Conservation (phyloP, 768 basidiomycete species). For the Stropharia rugosoannulata region DNA sequence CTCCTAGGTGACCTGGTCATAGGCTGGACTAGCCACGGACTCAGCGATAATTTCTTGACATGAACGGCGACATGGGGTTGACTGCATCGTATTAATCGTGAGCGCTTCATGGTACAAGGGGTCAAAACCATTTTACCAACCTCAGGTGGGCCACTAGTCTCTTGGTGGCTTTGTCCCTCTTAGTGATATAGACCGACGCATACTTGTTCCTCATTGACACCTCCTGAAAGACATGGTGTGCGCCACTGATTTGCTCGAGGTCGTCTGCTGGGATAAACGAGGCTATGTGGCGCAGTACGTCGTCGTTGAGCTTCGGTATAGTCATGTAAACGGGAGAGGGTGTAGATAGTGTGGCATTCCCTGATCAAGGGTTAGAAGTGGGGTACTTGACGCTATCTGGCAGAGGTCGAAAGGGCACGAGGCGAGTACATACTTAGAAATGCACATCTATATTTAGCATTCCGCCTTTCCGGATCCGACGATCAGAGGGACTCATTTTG, state of each 20-base stretch:
- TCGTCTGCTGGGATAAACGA: constrained; percentile 21
- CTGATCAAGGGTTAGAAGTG: neutral
- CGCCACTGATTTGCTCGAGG: constrained; percentile 19
- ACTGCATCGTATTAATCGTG: constrained; percentile 12
- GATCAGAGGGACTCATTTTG: too few relatives aligned
- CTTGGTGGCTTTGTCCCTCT: constrained; percentile 28
- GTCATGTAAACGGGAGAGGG: neutral
- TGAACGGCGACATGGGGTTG: constrained; percentile 25
- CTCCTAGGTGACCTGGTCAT: constrained; percentile 29
- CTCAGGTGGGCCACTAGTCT: constrained; percentile 26
- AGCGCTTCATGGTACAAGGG: neutral
- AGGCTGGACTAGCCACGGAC: constrained; percentile 41
- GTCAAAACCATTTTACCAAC: constrained; percentile 18
- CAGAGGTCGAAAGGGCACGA: too few relatives aligned
- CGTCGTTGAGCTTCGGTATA: constrained; percentile 21
- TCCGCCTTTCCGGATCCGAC: too few relatives aligned
- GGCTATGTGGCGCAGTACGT: constrained; percentile 30
- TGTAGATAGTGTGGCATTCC: neutral
- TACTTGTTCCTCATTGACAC: constrained; percentile 26
- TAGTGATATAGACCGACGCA: constrained; percentile 18
- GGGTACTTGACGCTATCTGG: neutral
- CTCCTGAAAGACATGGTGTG: constrained; percentile 27
- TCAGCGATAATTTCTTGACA: constrained; percentile 34
- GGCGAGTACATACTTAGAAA: too few relatives aligned
- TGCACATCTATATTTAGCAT: too few relatives aligned